phyloP scores from a whole-genome alignment of 2,329 filamentous ascomycete species.

The Cercospora beticola region DNA sequence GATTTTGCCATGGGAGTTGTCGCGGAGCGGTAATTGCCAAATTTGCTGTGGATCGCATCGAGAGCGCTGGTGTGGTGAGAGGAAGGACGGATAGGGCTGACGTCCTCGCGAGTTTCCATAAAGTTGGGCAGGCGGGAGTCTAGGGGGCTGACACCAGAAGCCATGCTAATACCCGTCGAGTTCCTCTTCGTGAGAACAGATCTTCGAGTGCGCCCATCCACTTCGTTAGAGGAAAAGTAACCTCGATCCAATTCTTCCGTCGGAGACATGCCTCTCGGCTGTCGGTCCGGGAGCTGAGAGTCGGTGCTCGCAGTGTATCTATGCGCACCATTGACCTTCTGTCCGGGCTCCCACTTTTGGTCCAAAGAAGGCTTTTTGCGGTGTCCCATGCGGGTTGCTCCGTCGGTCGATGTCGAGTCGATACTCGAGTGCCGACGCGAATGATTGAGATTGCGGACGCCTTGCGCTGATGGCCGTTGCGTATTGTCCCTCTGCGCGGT shows the following conservation, averaged over 20 bases:
- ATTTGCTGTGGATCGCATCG: constrained; percentile 29
- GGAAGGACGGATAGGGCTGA: constrained; percentile 22
- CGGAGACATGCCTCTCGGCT: constrained; percentile 35
- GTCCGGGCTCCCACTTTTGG: constrained; percentile 50
- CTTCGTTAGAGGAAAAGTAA: constrained; percentile 89
- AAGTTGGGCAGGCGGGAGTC: constrained; percentile 64
- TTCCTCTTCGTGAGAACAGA: constrained; percentile 73
- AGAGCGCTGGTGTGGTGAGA: constrained; percentile 25
- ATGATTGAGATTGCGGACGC: constrained; percentile 62
- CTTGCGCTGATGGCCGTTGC: constrained; percentile 38
- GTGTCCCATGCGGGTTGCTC: constrained; percentile 42
- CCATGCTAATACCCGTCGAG: constrained; percentile 35
- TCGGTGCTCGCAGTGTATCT: constrained; percentile 30
- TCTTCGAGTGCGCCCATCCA: constrained; percentile 51
- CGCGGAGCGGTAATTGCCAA: constrained; percentile 31
- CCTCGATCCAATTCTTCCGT: constrained; percentile 72
- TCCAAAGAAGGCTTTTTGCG: constrained; percentile 61
- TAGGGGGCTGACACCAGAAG: constrained; percentile 35
- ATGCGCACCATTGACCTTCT: constrained; percentile 25
- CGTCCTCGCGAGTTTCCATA: constrained; percentile 10
- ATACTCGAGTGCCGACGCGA: constrained; percentile 85
- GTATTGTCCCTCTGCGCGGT: constrained; percentile 37
- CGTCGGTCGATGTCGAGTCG: constrained; percentile 58
- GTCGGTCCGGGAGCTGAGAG: constrained; percentile 26
- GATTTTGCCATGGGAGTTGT: constrained; percentile 28